Percentiles rank a stretch among this genome's conserved stretches.
Evolutionary conservation across 2,329 filamentous ascomycete genomes (phyloP).

Genomic region (Kalaharituber pfeilii): DNA sequence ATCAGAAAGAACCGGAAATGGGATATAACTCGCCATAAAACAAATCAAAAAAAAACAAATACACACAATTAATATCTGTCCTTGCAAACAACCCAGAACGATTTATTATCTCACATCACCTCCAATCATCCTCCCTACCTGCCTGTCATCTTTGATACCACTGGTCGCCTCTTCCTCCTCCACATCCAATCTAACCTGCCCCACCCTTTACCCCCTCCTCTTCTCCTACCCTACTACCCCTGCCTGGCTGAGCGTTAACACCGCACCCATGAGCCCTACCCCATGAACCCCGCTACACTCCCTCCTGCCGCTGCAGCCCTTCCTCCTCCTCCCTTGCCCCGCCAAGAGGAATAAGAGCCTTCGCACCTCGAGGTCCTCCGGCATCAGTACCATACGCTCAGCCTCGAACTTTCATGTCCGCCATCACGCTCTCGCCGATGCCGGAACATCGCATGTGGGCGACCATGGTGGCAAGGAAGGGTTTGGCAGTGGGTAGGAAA

Average conservation of each 20-base stretch:
- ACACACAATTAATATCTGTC: no score
- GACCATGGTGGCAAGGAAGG: constrained; percentile 69
- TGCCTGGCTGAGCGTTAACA: constrained; percentile 67
- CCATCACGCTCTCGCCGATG: constrained; percentile 69
- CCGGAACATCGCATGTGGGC: constrained; percentile 66
- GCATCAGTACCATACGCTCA: constrained; percentile 47
- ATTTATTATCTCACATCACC: constrained; percentile 2
- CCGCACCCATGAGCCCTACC: constrained; percentile 54
- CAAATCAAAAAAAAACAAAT: no score
- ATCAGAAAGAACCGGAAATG: no score
- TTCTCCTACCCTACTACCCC: constrained; percentile 75
- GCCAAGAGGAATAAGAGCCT: constrained; percentile 38
- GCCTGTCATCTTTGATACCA: constrained; percentile 73
- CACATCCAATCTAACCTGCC: constrained; percentile 69
- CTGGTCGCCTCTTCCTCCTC: constrained; percentile 80
- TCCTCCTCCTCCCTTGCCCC: constrained; percentile 24
- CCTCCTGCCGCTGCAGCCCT: constrained; percentile 27
- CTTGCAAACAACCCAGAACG: no score
- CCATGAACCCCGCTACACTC: constrained; percentile 40
- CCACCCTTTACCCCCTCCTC: constrained; percentile 63
- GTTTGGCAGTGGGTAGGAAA: constrained; percentile 63
- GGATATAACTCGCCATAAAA: no score
- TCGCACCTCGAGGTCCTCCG: constrained; percentile 39
- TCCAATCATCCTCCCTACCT: constrained; percentile 55
- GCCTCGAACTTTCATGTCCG: constrained; percentile 82